Percentiles rank a stretch among this genome's conserved stretches.
phyloP scores from a whole-genome alignment of 2,329 filamentous ascomycete genomes.

The Neospermospora avenae region DNA sequence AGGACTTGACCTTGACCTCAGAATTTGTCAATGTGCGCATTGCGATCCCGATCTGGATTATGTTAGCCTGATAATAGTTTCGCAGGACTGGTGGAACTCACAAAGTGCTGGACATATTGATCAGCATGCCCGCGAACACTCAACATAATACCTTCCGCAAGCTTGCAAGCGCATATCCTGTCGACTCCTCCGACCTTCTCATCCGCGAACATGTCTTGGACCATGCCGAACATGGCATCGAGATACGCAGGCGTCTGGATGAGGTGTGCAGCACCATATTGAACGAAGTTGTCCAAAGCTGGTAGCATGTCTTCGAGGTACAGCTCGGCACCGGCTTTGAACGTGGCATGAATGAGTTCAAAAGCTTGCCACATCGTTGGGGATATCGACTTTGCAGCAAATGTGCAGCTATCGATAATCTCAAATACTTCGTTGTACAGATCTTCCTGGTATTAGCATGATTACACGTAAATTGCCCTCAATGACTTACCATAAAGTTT shows the following conservation, averaged over 20 bases:
- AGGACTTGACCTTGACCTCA: conserved; percentile 85
- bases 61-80: conserved; percentile 13
- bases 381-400: conserved; percentile 93
- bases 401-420: conserved; percentile 98
- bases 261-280: conserved; percentile 80
- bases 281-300: conserved; percentile 95
- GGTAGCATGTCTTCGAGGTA: conserved; percentile 99
- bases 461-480: not conserved
- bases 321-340: conserved; percentile 94
- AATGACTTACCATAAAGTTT: conserved; percentile 77
- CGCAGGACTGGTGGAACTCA: conserved; percentile 16
- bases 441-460: conserved; percentile 48
- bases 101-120: conserved; percentile 80
- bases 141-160: conserved; percentile 95
- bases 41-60: conserved; percentile 63
- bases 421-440: conserved; percentile 98
- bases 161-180: conserved; percentile 94
- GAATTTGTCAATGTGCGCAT: conserved; percentile 76
- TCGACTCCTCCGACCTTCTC: conserved; percentile 91
- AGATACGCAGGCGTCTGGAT: conserved; percentile 83
- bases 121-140: conserved; percentile 87
- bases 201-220: conserved; percentile 89
- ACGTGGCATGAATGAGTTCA: conserved; percentile 92
- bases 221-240: conserved; percentile 87
- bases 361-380: conserved; percentile 98